A percentile compares a stretch with the other conserved stretches of the same genome.
phyloP scores from a whole-genome alignment of 495 filamentous ascomycete species.

The Evernia prunastri region DNA sequence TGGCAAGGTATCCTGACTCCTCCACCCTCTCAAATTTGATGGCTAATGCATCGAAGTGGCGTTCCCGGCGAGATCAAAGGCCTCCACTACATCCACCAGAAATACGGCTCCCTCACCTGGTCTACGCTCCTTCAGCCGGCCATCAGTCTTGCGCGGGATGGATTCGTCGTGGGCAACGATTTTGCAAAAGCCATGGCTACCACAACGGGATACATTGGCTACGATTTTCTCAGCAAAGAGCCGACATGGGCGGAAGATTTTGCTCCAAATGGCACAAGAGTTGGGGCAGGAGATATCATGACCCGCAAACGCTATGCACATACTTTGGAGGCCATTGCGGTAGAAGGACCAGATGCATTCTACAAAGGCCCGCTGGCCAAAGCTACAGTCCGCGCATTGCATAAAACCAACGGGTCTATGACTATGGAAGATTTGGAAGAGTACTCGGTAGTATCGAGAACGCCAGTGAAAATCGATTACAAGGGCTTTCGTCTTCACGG shows the following conservation, averaged over 20 bases:
- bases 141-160: slow-evolving; percentile 62
- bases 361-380: slow-evolving; percentile 68
- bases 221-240: slow-evolving; percentile 62
- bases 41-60: slow-evolving; percentile 39
- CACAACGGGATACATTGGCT: slow-evolving; percentile 27
- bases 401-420: slow-evolving; percentile 66
- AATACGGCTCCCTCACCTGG: slow-evolving; percentile 67
- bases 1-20: slow-evolving; percentile 48
- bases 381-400: slow-evolving; percentile 58
- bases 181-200: slow-evolving; percentile 60
- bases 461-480: slow-evolving; percentile 60
- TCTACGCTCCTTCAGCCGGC: slow-evolving; percentile 59
- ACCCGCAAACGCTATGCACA: slow-evolving; percentile 73
- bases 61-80: slow-evolving; percentile 78
- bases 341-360: slow-evolving; percentile 62
- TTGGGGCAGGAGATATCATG: slow-evolving; percentile 65
- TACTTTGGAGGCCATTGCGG: slow-evolving; percentile 68
- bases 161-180: slow-evolving; percentile 65
- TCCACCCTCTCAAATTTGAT: background rate
- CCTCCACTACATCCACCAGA: slow-evolving; percentile 66
- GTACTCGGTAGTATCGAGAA: slow-evolving; percentile 56
- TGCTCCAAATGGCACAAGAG: slow-evolving; percentile 66
- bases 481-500: slow-evolving; percentile 58
- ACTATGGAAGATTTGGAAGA: slow-evolving; percentile 63
- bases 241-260: slow-evolving; percentile 80